Percentiles rank a stretch among this genome's conserved stretches.
phyloP scores from a whole-genome alignment of 768 basidiomycete genomes.

The Pleurotus salmoneostramineus region DNA sequence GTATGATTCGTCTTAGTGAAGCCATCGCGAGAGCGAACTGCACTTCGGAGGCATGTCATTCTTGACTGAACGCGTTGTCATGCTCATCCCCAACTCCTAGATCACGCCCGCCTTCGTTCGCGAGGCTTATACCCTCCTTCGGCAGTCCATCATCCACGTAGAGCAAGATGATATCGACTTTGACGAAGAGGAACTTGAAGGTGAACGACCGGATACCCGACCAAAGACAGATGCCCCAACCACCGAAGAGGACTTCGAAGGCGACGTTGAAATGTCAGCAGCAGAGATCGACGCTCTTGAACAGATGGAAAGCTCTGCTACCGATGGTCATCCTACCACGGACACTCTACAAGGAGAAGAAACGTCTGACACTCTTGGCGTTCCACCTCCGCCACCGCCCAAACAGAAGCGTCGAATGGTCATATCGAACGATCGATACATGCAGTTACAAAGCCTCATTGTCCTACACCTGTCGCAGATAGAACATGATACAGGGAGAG shows the following conservation, averaged over 20 bases:
- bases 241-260: constrained; percentile 40
- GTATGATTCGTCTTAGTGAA: constrained; percentile 96
- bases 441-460: constrained; percentile 84
- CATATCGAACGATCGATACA: constrained; percentile 95
- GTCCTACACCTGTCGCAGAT: constrained; percentile 76
- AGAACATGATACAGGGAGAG: constrained; percentile 72
- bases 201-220: constrained; percentile 38
- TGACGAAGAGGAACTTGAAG: constrained; percentile 82
- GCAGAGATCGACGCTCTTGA: constrained; percentile 53
- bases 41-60: constrained; percentile 68
- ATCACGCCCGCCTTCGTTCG: constrained; percentile 93
- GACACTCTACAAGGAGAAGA: constrained; percentile 17
- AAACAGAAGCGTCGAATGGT: constrained; percentile 71
- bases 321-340: constrained; percentile 23
- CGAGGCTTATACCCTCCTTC: constrained; percentile 90
- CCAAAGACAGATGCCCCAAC: constrained; percentile 26
- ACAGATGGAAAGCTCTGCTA: constrained; percentile 43
- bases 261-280: constrained; percentile 59
- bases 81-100: constrained; percentile 31
- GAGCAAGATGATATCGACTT: constrained; percentile 99
- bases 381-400: constrained; percentile 31
- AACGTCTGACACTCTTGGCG: constrained; percentile 10
- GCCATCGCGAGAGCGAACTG: constrained; percentile 98
- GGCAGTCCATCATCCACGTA: constrained; percentile 98
- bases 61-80: background rate